These are phyloP conservation scores for Cicer chorassanicum DNA, from an alignment of 306 rosid species.

Conservation along the genomic window DNA sequence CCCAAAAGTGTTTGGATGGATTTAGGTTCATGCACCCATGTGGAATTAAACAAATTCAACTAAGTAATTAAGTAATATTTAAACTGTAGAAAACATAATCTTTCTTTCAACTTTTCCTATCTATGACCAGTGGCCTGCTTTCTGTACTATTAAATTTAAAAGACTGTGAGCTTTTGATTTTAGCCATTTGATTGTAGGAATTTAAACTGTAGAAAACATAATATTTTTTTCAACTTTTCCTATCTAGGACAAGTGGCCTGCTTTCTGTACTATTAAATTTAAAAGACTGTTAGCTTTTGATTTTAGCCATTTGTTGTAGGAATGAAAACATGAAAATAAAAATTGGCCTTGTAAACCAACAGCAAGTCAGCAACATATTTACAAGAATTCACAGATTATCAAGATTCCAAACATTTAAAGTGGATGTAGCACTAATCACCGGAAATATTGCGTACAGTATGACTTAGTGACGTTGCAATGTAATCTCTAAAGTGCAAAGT, in stretches of 20 bases:
- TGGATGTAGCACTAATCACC: conserved; percentile 14
- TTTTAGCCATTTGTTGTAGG: not conserved
- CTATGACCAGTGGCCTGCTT: conserved; percentile 17
- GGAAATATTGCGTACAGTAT: not conserved
- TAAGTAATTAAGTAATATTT: not conserved
- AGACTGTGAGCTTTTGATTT: not conserved
- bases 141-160: not conserved
- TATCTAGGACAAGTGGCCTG: conserved; percentile 19
- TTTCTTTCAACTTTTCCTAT: conserved; percentile 10
- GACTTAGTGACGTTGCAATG: conserved; percentile 7
- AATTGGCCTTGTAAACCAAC: not conserved
- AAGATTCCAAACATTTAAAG: conserved; percentile 15
- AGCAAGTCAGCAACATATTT: conserved; percentile 12
- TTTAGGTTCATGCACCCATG: not conserved
- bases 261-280: conserved; percentile 6
- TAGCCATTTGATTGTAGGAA: too few relatives aligned
- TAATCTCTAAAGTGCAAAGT: conserved; percentile 1
- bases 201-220: not conserved
- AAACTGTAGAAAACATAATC: not conserved
- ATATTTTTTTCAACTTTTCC: not conserved
- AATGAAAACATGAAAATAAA: conserved; percentile 12
- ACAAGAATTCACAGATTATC: not conserved
- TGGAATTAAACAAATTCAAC: conserved; percentile 1
- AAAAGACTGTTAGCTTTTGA: conserved; percentile 6
- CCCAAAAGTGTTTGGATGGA: conserved; percentile 1